A percentile compares a stretch with the other conserved stretches of the same genome.
phyloP scores from a whole-genome alignment of 768 basidiomycete genomes.

The Pluteus cervinus region DNA sequence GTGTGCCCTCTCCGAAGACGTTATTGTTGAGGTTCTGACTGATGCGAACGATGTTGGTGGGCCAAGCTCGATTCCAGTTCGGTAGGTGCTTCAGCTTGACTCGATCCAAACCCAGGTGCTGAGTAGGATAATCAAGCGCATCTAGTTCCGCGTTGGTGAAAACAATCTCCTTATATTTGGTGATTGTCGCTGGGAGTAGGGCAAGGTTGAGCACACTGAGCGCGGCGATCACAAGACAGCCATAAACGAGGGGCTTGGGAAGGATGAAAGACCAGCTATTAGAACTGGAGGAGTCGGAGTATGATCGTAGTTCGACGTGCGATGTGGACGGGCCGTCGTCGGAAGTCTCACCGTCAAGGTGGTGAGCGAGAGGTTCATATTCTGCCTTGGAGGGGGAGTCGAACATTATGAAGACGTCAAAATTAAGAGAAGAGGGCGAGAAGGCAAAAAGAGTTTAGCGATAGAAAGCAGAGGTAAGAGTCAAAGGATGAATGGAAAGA shows the following conservation, averaged over 20 bases:
- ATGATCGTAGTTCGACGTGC: no score
- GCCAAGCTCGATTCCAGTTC: constrained; percentile 6
- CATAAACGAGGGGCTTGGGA: constrained; percentile 1
- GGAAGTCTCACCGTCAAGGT: constrained; percentile 2
- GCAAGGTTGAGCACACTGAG: constrained; percentile 6
- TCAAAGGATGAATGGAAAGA: no score
- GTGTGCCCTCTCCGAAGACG: constrained; percentile 9
- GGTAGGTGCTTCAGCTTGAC: not conserved
- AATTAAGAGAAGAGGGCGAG: no score
- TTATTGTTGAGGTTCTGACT: constrained; percentile 9
- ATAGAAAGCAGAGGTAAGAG: no score
- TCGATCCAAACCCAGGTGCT: constrained; percentile 7
- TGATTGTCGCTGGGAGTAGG: constrained; percentile 8
- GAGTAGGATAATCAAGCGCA: constrained; percentile 6
- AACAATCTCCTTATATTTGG: not conserved
- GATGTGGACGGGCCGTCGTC: no score
- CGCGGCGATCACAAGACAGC: constrained; percentile 1
- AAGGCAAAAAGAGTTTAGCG: no score
- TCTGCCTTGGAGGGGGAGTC: constrained; percentile 2
- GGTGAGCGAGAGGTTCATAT: constrained; percentile 1
- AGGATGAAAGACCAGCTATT: not conserved
- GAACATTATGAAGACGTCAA: not conserved
- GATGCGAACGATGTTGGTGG: constrained; percentile 7
- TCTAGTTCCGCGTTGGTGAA: constrained; percentile 6
- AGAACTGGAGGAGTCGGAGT: no score